Percentiles rank a stretch among this genome's conserved stretches.
Evolutionary conservation across 1,139 yeast species (phyloP).

Genomic region (Geotrichum reessii): DNA sequence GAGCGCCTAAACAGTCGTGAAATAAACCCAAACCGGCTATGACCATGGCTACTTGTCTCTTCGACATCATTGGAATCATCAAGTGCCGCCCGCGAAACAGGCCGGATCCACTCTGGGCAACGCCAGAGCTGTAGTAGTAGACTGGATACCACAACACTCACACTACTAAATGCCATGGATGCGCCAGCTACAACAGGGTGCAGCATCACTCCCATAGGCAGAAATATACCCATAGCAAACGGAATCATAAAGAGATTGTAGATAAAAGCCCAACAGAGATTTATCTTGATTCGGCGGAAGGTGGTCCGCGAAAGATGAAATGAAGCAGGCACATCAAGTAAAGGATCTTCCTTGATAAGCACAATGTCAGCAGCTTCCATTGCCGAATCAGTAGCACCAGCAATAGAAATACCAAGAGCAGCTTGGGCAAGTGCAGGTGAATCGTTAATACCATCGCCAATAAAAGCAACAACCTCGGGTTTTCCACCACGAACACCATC

Average conservation of each 20-base stretch:
- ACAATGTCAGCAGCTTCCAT: constrained; percentile 94
- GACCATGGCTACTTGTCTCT: not conserved
- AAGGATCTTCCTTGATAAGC: constrained; percentile 43
- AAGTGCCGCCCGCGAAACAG: not conserved
- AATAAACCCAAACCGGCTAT: not conserved
- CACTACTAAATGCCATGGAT: constrained; percentile 90
- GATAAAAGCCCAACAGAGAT: constrained; percentile 78
- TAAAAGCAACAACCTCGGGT: constrained; percentile 56
- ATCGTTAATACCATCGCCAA: constrained; percentile 96
- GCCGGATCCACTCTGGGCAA: constrained; percentile 29
- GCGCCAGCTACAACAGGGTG: constrained; percentile 86
- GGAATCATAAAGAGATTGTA: constrained; percentile 90
- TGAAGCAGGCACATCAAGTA: constrained; percentile 66
- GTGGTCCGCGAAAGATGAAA: constrained; percentile 67
- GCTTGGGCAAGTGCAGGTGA: constrained; percentile 92
- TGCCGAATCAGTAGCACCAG: constrained; percentile 93
- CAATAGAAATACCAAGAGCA: constrained; percentile 83
- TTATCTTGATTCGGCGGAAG: constrained; percentile 67
- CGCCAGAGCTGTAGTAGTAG: constrained; percentile 48
- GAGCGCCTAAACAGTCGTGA: not conserved
- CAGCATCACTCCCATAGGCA: constrained; percentile 75
- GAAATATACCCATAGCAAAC: constrained; percentile 84
- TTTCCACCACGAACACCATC: not conserved
- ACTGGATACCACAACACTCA: constrained; percentile 81
- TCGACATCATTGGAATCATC: not conserved